Evolutionary conservation across 306 rosid species (phyloP).

Genomic region (Castanea sativa): DNA sequence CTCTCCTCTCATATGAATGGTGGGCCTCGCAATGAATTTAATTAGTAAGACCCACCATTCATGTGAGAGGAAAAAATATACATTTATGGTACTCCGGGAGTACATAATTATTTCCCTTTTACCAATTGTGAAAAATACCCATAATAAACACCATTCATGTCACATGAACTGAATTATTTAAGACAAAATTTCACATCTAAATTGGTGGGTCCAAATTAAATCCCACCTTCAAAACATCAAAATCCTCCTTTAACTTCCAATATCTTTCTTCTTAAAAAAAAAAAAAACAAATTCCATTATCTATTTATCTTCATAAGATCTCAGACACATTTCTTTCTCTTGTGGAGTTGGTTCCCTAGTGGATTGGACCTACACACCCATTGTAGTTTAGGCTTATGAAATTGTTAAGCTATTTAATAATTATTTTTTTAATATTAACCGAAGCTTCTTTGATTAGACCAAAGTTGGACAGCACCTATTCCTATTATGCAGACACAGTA

Average conservation of each 20-base stretch:
- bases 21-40: no score
- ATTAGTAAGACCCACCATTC: no score
- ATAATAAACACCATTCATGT: background rate
- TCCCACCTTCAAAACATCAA: conserved; percentile 21
- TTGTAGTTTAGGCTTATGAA: conserved; percentile 5
- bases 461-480: no score
- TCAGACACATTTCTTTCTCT: background rate
- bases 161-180: conserved; percentile 7
- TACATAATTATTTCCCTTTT: no score
- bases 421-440: no score
- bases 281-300: no score
- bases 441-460: no score
- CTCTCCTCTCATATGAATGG: no score
- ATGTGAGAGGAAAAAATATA: no score
- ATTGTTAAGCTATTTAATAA: background rate
- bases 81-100: no score
- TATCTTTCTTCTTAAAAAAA: background rate
- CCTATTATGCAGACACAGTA: no score
- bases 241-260: background rate
- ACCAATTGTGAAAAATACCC: background rate
- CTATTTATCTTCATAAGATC: background rate
- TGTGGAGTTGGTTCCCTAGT: conserved; percentile 7
- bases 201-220: conserved; percentile 22
- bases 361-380: background rate
- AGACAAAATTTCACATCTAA: background rate